Evolutionary conservation across 2,329 filamentous ascomycete genomes (phyloP).

Genomic region (Chrysoporthe deuterocubensis): DNA sequence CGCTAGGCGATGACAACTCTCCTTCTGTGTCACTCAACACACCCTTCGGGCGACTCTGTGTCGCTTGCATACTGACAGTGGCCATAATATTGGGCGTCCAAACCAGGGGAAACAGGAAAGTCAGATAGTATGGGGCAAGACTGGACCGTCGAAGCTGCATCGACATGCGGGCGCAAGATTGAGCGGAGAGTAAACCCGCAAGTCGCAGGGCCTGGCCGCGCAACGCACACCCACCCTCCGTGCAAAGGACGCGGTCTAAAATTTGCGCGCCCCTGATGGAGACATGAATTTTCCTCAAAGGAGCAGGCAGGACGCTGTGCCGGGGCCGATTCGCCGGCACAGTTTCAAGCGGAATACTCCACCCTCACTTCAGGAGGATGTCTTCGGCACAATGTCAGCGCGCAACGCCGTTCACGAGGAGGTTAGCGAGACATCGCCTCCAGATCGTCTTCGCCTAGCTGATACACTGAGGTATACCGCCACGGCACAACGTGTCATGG

Average conservation of each 20-base stretch:
- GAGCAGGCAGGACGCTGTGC: neutral
- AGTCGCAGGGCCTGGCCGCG: neutral
- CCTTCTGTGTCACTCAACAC: no score
- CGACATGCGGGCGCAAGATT: neutral
- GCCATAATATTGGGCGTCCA: neutral
- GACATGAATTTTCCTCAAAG: constrained; percentile 5
- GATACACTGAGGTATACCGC: neutral
- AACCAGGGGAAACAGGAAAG: neutral
- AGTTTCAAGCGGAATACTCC: neutral
- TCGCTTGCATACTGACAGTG: neutral
- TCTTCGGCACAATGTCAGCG: neutral
- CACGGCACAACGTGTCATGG: neutral
- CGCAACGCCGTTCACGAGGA: neutral
- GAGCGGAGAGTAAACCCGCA: neutral
- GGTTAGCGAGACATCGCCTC: neutral
- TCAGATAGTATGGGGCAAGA: neutral
- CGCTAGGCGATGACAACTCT: neutral
- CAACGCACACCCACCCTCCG: neutral
- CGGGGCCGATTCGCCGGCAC: neutral
- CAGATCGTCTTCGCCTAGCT: neutral
- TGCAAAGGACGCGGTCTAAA: neutral
- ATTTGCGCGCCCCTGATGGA: neutral
- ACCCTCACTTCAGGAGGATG: neutral
- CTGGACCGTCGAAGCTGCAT: neutral
- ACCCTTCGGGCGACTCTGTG: no score